phyloP scores from a whole-genome alignment of 139 green algal species.

The Tetradesmus lagerheimii region DNA sequence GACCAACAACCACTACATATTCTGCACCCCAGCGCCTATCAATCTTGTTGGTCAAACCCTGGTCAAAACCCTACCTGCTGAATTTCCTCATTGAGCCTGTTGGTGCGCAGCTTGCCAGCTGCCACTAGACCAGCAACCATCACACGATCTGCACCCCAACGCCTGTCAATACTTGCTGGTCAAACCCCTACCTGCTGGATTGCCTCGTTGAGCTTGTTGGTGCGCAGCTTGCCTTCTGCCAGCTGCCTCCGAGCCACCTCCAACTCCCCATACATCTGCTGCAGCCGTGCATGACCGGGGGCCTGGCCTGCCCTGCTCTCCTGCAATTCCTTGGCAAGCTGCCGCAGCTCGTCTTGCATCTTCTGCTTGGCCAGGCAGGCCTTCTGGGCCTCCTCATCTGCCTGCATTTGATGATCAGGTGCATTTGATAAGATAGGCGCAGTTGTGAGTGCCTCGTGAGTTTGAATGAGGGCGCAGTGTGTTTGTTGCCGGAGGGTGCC shows the following conservation, averaged over 20 bases:
- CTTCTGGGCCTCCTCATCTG: not conserved
- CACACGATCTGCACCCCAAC: too few species aligned
- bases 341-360: not conserved
- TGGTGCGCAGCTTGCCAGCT: not conserved
- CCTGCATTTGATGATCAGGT: not conserved
- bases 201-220: not conserved
- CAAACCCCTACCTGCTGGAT: not conserved
- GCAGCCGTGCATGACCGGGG: not conserved
- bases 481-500: too few species aligned
- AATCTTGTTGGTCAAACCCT: too few species aligned
- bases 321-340: not conserved
- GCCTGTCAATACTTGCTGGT: too few species aligned
- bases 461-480: too few species aligned
- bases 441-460: too few species aligned
- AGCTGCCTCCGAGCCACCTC: not conserved
- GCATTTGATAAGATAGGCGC: too few species aligned
- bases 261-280: not conserved
- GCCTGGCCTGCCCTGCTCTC: not conserved
- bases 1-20: not conserved
- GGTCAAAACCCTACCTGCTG: not conserved
- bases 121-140: not conserved
- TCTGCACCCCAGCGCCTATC: too few species aligned
- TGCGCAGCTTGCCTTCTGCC: not conserved
- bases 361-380: not conserved
- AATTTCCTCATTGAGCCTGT: not conserved